phyloP scores from a whole-genome alignment of 257 asterid species.

The Jasminum sambac region DNA sequence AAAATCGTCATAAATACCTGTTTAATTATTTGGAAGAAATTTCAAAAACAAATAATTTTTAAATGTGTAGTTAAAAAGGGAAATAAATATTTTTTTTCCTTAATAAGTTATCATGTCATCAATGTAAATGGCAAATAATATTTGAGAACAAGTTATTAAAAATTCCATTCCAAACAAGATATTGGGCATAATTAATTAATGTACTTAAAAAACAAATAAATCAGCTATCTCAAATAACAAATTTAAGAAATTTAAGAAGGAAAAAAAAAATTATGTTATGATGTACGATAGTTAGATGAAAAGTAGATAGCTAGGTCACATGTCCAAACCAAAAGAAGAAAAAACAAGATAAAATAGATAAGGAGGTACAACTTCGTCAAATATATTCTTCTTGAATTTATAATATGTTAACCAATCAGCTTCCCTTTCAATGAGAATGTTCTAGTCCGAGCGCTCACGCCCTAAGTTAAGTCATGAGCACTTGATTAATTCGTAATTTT shows the following conservation, averaged over 20 bases:
- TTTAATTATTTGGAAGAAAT: no score
- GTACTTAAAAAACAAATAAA: constrained; percentile 29
- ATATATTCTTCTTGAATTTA: constrained; percentile 32
- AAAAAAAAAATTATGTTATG: constrained; percentile 39
- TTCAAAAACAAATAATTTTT: no score
- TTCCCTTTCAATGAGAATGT: not conserved
- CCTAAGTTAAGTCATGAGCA: no score
- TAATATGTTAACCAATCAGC: not conserved
- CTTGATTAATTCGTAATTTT: no score
- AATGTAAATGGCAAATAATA: no score
- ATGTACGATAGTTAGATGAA: constrained; percentile 34
- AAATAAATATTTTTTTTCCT: no score
- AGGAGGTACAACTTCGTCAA: constrained; percentile 13
- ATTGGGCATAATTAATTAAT: constrained; percentile 6
- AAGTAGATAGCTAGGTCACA: constrained; percentile 39
- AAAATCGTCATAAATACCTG: no score
- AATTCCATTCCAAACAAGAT: no score
- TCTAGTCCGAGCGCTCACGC: no score
- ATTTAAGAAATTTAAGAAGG: constrained; percentile 14
- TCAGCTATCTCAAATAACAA: constrained; percentile 37
- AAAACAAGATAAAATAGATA: not conserved
- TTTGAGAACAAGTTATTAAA: no score
- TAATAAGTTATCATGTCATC: no score
- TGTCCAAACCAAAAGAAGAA: constrained; percentile 28
- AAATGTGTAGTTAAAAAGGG: no score